Base-by-base conservation (phyloP, 768 basidiomycete species). In the Mycena capillaripes region DNA sequence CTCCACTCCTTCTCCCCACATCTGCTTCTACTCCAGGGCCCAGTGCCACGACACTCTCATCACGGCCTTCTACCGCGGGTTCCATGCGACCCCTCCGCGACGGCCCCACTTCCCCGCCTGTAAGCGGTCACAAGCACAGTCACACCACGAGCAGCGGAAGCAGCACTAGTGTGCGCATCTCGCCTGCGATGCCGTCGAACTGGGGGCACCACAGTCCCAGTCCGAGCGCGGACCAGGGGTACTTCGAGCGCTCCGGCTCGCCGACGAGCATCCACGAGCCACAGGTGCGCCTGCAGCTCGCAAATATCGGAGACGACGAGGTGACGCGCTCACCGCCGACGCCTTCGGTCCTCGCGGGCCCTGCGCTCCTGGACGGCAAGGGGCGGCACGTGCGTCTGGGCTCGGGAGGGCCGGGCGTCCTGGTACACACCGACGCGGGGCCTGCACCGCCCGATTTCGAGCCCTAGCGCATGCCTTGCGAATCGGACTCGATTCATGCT, bases 1-100 rank as follows among this genome's bases (percentile, higher is more conserved):
- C 73, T 58, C 83, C 75, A 50, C 81, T 80, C 56, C 81, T 66
- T 64, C 78, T 75, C 55, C 78, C 77, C 17, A 72, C 75, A 27
- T 44, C 78, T 21, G 69, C 76, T 16, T 79, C 79, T 3, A 76
- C 76, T 14, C 76, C 80, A 4, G 78, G 78, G 10, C 69, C 66
- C 8, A 80, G 79, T 52, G 75, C 73, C 40, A 69, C 75, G n/a
- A 72, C 77, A 11, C 23, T 70, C 21, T 83, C 83, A 14, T 84
- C 88, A 4, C 80, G 86, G 42, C 86, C 85, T n/a, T 87, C 88
- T 6, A 86, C 86, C 0, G 81, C 83, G 19, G 81, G 82, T 29
- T 88, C 88, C 27, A 77, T 79, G 61, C 81, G 81, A 58, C 84
- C 84, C 21, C 72, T 79, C 44, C 82, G 77, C 48, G 76, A 78